Evolutionary conservation across 768 basidiomycete species (phyloP), one percentile per base, ranked within the genome.

Genomic region (Dacryopinax spathularia): DNA sequence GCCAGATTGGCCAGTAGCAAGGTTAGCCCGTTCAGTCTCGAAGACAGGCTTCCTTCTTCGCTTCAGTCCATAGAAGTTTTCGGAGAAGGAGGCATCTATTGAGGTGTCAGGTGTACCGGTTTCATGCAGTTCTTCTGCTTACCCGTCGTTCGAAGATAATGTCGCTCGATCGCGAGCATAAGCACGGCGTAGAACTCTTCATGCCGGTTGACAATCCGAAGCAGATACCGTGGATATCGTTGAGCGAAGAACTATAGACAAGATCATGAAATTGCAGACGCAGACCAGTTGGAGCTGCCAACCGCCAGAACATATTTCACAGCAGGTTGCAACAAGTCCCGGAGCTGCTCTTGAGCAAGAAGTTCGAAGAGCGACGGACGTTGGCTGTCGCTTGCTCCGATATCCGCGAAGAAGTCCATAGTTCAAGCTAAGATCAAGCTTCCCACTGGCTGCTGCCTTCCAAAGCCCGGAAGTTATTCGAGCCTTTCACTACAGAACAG

Each of bases 41-140:
- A 90, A 83, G 68, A 82, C 81, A 2, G 89, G 87, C 63, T 80
- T 78, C 35, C 88, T 77, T 64, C 91, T 79, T 41, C 93, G 77
- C 71, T 92, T 92, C 56, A 99, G 75, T 0, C 91, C 91, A 74
- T 98, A 98, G 72, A 99, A 98, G 69, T 95, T 89, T 74, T 98
- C 95, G 3, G 95, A 81, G 70, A 98, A 94, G 0, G 91, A 92
- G 22, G 94, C 90, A 74, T 87, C 95, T 96, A 34, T 35, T 44
- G 22, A 36, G n/a, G 62, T 33, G 56, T 44, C n/a, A 34, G 61
- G 22, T 13, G 33, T 34, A 15, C 10, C 33, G 60, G 44, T 29
- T 36, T 18, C 64, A 62, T 59, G 43, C 62, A 29, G 1, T 43
- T 4, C n/a, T n/a, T n/a, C n/a, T n/a, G n/a, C 86, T 65, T 66